Evolutionary conservation across 257 asterid species (phyloP), one percentile per base, ranked within the genome.

Genomic region (Penstemon newberryi): DNA sequence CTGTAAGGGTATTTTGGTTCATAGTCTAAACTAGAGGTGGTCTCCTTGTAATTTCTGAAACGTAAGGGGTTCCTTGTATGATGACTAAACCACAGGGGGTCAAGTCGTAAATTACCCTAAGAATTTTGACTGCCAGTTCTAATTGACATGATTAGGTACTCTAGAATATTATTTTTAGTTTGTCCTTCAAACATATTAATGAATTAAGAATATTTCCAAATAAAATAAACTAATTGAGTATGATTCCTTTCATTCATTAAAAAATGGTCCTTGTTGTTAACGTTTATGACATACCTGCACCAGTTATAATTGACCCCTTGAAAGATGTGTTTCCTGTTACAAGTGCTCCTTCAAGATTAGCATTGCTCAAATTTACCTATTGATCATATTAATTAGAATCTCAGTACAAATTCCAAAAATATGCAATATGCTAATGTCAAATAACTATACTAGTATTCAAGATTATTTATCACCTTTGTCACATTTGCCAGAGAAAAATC

Each of bases 271-370:
- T 36, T n/a, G 33, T 33, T 8, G 69, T 2, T 25, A 25, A 25
- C 2, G 2, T 25, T 38, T 56, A 50, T 36, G 3, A 65, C 41
- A 45, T 84, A 92, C 96, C 96, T 83, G 99, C 96, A 2, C 99
- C 99, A 1, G 90, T 82, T 71, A 90, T 93, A 44, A 18, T 78
- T 52, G 97, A 79, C 41, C 96, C 97, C 78, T 70, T 87, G 78
- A 94, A 94, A 54, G 97, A 91, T 61, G 97, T 94, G 65, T 94
- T 94, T 66, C 99, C 97, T 0, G 97, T 88, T 53, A 91, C 82
- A 70, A 89, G 90, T 59, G 99, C 99, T 60, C 96, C 96, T 83
- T 94, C 99, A 56, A 94, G 82, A 79, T 88, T 94, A 67, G 97
- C 99, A 65, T 89, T 89, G 81, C 82, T 93, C 81, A 93, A 77